Percentiles rank a stretch among this genome's conserved stretches.
Evolutionary conservation across 176 grass and related monocot genomes (phyloP).

Genomic region (Aegilops bicornis): DNA sequence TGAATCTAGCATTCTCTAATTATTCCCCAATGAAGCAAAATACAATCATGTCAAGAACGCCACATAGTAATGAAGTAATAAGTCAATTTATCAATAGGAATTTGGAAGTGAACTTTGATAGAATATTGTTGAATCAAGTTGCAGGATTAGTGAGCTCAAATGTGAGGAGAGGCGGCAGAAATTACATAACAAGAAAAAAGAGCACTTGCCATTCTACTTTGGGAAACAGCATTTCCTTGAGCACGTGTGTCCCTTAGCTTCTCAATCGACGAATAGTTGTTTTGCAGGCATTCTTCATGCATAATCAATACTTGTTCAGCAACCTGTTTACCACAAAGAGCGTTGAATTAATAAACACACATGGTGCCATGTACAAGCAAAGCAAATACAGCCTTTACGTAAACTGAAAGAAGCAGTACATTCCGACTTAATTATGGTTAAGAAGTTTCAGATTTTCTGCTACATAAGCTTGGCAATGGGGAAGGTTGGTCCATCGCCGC

Average conservation of each 20-base stretch:
- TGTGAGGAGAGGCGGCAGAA: not conserved
- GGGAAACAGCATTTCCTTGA: constrained; percentile 63
- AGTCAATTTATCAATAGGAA: constrained; percentile 20
- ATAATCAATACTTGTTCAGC: constrained; percentile 76
- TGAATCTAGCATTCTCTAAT: not conserved
- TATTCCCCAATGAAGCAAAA: not conserved
- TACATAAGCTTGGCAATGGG: not conserved
- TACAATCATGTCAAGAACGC: not conserved
- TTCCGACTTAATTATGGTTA: not conserved
- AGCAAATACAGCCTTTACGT: not conserved
- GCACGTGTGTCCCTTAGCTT: constrained; percentile 48
- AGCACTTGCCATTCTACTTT: constrained; percentile 59
- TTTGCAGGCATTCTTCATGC: constrained; percentile 76
- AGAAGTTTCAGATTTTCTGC: not conserved
- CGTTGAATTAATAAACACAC: constrained; percentile 28
- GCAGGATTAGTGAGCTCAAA: constrained; percentile 11
- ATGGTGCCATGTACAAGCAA: not conserved
- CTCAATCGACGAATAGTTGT: constrained; percentile 65
- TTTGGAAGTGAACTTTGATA: not conserved
- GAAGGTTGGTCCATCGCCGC: not conserved
- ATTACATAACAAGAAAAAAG: not conserved
- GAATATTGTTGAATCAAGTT: constrained; percentile 12
- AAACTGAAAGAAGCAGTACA: not conserved
- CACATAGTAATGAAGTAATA: not conserved
- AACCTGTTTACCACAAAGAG: constrained; percentile 42